Evolutionary conservation across 2,329 filamentous ascomycete species (phyloP).

Genomic region (Penicillium sp.): DNA sequence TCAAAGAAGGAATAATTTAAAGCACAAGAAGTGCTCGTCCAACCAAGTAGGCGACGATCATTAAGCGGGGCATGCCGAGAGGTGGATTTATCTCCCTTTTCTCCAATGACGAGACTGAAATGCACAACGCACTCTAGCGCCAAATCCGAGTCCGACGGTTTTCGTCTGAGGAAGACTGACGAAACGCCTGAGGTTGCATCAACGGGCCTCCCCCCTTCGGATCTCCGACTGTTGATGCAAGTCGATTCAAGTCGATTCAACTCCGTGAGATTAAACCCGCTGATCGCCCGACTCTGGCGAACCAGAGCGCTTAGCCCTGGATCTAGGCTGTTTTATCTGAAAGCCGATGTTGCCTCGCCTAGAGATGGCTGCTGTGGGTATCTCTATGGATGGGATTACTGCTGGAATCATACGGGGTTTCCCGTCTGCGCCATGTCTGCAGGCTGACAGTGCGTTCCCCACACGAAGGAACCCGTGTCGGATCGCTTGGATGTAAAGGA

Average conservation of each 20-base stretch:
- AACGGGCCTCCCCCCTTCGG: slow-evolving; percentile 7
- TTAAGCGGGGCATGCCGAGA: slow-evolving; percentile 1
- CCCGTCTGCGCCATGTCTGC: neutral
- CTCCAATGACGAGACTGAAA: neutral
- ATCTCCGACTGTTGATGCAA: slow-evolving; percentile 13
- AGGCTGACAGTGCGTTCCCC: neutral
- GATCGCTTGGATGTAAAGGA: neutral
- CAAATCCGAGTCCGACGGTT: slow-evolving; percentile 4
- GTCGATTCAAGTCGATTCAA: slow-evolving; percentile 3
- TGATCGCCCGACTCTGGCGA: slow-evolving; percentile 12
- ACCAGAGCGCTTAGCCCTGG: neutral
- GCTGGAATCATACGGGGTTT: neutral
- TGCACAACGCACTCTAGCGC: neutral
- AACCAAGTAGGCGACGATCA: slow-evolving; percentile 9
- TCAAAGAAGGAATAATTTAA: neutral
- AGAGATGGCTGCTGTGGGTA: neutral
- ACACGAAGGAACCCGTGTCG: neutral
- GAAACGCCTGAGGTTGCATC: slow-evolving; percentile 19
- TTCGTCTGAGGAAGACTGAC: slow-evolving; percentile 1
- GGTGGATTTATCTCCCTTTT: neutral
- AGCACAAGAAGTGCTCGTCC: neutral
- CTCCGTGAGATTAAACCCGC: slow-evolving; percentile 14
- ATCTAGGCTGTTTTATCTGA: neutral
- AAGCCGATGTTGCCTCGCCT: neutral
- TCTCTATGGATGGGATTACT: neutral